Conservation (phyloP, 768 basidiomycete species). For the Naganishia vaughanmartiniae region DNA sequence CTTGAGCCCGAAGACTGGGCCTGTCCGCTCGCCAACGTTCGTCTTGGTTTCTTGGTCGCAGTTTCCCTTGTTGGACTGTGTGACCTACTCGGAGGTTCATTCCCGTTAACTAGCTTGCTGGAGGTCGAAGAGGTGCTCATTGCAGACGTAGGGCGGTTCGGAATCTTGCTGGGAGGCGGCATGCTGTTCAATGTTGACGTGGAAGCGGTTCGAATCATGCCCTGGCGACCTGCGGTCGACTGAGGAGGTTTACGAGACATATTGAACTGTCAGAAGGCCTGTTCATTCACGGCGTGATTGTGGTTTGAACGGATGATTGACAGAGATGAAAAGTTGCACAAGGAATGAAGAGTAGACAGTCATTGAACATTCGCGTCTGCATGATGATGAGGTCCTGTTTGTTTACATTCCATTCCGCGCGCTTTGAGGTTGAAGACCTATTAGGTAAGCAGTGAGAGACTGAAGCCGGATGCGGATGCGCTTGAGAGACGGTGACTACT, state of each 20-base stretch:
- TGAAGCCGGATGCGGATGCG: no score
- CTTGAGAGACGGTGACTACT: not conserved
- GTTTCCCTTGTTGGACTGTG: slow-evolving; percentile 31
- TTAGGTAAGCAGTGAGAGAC: no score
- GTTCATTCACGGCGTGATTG: not conserved
- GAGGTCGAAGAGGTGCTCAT: slow-evolving; percentile 35
- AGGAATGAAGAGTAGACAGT: not conserved
- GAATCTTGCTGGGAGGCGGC: slow-evolving; percentile 44
- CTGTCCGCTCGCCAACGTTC: slow-evolving; percentile 21
- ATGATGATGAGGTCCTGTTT: no score
- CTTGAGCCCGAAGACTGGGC: slow-evolving; percentile 30
- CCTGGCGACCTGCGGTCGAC: slow-evolving; percentile 21
- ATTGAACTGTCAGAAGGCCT: not conserved
- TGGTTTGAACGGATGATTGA: not conserved
- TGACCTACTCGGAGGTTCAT: slow-evolving; percentile 5
- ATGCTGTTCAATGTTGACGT: slow-evolving; percentile 31
- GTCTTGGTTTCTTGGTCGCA: not conserved
- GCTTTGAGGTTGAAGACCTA: no score
- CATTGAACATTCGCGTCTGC: slow-evolving; percentile 24
- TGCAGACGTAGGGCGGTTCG: slow-evolving; percentile 39
- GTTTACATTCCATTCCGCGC: slow-evolving; percentile 21
- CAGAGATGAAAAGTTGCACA: not conserved
- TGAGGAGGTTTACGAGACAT: slow-evolving; percentile 28
- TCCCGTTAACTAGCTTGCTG: slow-evolving; percentile 23
- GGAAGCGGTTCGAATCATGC: slow-evolving; percentile 11